Base-by-base conservation (phyloP, 139 green algal species). In the Raphidocelis subcapitata region DNA sequence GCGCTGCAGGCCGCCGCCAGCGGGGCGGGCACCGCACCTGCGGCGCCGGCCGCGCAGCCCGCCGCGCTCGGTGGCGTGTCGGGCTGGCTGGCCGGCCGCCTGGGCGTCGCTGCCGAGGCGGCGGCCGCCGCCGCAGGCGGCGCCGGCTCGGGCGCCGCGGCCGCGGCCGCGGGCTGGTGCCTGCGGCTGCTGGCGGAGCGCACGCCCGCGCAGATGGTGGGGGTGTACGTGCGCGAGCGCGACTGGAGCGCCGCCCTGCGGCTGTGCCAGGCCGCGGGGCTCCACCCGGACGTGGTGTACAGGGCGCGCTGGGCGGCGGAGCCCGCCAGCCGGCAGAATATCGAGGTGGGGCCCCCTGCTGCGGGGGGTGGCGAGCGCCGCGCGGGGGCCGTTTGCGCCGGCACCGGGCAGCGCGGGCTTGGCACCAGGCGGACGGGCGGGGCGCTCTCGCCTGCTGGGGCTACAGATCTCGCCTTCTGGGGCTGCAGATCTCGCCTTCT, bases 141-240 rank as follows among this genome's bases (percentile, higher is more conserved):
- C 0, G 70, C 32, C 5, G 70, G 23, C 1, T 31, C 46, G 29
- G 15, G 26, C 1, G 15, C 28, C 2, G 10, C 18, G 24, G 12
- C 56, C 8, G 29, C 37, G 12, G 28, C 57, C 18, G 52, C 52
- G 10, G 77, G 77, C 3, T 69, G 52, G 60, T 60, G 72, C 28
- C 65, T 83, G 44, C 18, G 73, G 32, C 61, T 83, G 41, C 52
- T 83, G 44, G 72, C 67, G 16, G 72, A 83, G 55, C 59, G 77
- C 24, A 83, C 77, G 3, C 72, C 72, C 1, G 65, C 63, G 61
- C 61, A 83, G 62, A 65, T 83, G 67, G 51, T 83, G 52, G 54
- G 62, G 72, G 77, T 73, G 55, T 5, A 62, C 5, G 5, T 26
- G n/a, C 71, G 55, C 14, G 59, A 36, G 55, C 67, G 66, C 31